phyloP scores from a whole-genome alignment of 169 alveolate species.

The Miamiensis avidus region DNA sequence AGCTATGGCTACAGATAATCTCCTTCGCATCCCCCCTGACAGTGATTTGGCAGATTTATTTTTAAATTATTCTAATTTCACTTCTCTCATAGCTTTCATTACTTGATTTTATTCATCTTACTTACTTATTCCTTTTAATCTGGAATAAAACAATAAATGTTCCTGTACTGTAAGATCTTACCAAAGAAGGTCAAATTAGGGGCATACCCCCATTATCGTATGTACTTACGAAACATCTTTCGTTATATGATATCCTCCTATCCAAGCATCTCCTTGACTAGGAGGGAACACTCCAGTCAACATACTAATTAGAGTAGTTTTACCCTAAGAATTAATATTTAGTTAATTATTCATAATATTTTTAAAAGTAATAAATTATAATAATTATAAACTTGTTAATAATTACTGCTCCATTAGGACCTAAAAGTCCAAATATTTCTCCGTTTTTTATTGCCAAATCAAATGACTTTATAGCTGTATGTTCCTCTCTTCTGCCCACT shows the following conservation, averaged over 20 bases:
- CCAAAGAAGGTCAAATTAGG: conserved; percentile 86
- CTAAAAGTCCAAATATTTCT: conserved; percentile 89
- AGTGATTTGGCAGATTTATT: conserved; percentile 67
- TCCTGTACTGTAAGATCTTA: conserved; percentile 89
- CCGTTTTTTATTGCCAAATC: conserved; percentile 75
- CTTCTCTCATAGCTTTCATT: conserved; percentile 72
- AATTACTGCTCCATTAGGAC: conserved; percentile 87
- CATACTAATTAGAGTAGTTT: conserved; percentile 85
- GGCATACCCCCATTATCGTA: conserved; percentile 88
- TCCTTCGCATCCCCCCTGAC: conserved; percentile 88
- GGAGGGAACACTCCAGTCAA: conserved; percentile 84
- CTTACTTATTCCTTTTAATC: conserved; percentile 78
- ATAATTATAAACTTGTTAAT: too few species aligned
- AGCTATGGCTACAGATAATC: conserved; percentile 85
- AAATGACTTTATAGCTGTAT: conserved; percentile 77
- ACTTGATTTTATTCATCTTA: conserved; percentile 57
- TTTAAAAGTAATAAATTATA: too few species aligned
- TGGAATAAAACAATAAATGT: conserved; percentile 85
- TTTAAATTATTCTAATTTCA: conserved; percentile 60
- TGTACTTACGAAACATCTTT: conserved; percentile 68
- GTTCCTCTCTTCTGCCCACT: conserved; percentile 69
- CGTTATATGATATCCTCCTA: conserved; percentile 79
- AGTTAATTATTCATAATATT: too few species aligned
- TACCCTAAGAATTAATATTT: too few species aligned
- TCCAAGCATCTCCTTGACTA: conserved; percentile 84